Base-by-base conservation (phyloP, 352 stramenopile genomes). In the Thalassiosira mediterranea region DNA sequence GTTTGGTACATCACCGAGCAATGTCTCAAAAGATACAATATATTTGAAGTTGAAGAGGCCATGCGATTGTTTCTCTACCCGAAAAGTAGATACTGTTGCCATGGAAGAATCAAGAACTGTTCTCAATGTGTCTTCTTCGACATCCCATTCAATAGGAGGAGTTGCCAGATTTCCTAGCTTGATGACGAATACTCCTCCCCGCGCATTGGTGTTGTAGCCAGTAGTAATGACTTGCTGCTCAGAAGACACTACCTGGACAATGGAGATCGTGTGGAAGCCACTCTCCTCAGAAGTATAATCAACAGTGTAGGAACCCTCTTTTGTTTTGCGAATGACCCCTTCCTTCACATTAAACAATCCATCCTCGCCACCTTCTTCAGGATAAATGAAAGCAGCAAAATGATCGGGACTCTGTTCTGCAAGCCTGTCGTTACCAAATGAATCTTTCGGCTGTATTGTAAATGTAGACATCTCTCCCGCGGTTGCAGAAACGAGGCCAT, bases 361-460 rank as follows among this genome's bases (percentile, higher is more conserved):
- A 59, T 71, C 42, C 4, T 59, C 56, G 44, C 76, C 58, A 17
- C 44, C 53, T 62, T 75, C 26, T 32, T 83, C 74, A 4, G 70
- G 74, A 51, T 83, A 87, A 61, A 84, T 76, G 54, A 69, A 64
- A 11, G 87, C 79, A n/a, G 38, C 58, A 68, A 81, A 89, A 44
- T 76, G 40, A 66, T 87, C 70, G 29, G 31, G 0, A 25, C 13
- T 44, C 72, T 91, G 72, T 53, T 76, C 34, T 23, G 53, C 31
- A 4, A 90, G 66, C 26, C 73, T 66, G 72, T 94, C 89, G 65
- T 98, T 98, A 3, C 84, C 86, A 72, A 95, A 96, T 3, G 86
- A 95, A 53, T 98, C 96, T 42, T 96, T 96, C 0, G 94, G 89
- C 67, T 98, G 95, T 61, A 98, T 96, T 2, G 86, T 95, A 80